Base-by-base conservation (phyloP, 2,329 filamentous ascomycete species). In the Fonsecaea erecta region DNA sequence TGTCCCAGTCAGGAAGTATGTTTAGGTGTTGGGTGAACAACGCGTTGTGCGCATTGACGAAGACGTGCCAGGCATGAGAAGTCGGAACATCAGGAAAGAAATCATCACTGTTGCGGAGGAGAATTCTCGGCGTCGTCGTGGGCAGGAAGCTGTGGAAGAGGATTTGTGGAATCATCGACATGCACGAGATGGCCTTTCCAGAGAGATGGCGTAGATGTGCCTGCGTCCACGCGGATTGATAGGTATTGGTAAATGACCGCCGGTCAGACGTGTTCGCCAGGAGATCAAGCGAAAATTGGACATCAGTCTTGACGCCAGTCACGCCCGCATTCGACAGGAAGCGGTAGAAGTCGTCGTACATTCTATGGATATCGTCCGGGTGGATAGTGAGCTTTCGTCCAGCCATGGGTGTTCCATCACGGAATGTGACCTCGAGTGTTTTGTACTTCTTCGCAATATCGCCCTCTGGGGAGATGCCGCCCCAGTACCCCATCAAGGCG, bases 41-140 rank as follows among this genome's bases (percentile, higher is more conserved):
- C 34, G 87, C 84, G 75, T 96, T 97, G 77, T 97, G 91, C 0
- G 94, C 94, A 74, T 98, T 99, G 68, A 90, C 87, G 82, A 96
- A 99, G 37, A 98, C 85, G 76, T 99, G 95, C 94, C 95, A 99
- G 0, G 93, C 86, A 68, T 99, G 95, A 6, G 90, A 92, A 0
- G 87, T 85, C 0, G 89, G 86, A 3, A 93, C 85, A 52, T 93
- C 86, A 0, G 95, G 95, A 76, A 96, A 97, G 82, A 93, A 99
- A 77, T 98, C 81, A 60, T 89, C 93, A 0, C 91, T 96, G 78
- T 96, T 98, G 53, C 95, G 90, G 18, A 93, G 85, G 0, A 93
- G 81, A 26, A 96, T 83, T 0, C 86, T 82, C 0, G 91, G 91
- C 56, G 88, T 87, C 2, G 58, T 66, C n/a, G 83, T 86, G 0